These are phyloP conservation scores for Metarhizium brunneum DNA, from an alignment of 2,329 filamentous ascomycete genomes.

Conservation along the genomic window DNA sequence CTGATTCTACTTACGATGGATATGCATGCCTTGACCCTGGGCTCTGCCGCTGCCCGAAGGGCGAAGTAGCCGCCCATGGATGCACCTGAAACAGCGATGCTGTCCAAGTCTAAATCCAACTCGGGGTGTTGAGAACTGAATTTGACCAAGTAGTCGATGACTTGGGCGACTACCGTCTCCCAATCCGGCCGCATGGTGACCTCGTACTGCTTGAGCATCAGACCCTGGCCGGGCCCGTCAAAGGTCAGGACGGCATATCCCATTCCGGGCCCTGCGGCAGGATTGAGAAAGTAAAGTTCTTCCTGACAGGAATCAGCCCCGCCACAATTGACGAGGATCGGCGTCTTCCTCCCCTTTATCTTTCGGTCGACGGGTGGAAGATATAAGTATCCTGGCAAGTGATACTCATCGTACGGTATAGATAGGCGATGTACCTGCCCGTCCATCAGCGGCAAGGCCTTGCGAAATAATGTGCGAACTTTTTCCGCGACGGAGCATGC, in stretches of 20 bases:
- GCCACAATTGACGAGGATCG: slow-evolving; percentile 24
- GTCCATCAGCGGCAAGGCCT: background rate
- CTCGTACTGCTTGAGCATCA: slow-evolving; percentile 20
- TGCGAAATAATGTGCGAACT: background rate
- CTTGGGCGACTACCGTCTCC: slow-evolving; percentile 22
- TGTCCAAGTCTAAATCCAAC: slow-evolving; percentile 23
- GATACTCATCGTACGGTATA: too few relatives aligned
- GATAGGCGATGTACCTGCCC: too few relatives aligned
- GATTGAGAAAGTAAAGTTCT: slow-evolving; percentile 27
- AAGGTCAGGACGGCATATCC: slow-evolving; percentile 36
- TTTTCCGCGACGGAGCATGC: background rate
- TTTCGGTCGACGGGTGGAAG: slow-evolving; percentile 17
- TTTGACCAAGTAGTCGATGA: slow-evolving; percentile 21
- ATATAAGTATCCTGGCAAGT: slow-evolving; percentile 27
- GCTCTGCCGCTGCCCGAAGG: slow-evolving; percentile 30
- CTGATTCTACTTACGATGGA: too few relatives aligned
- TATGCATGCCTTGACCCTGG: slow-evolving; percentile 34
- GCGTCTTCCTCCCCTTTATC: slow-evolving; percentile 17
- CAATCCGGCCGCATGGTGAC: slow-evolving; percentile 26
- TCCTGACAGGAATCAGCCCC: slow-evolving; percentile 30
- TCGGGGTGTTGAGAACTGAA: slow-evolving; percentile 11
- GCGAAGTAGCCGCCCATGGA: slow-evolving; percentile 37
- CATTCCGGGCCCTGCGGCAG: slow-evolving; percentile 13
- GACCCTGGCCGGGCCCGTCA: slow-evolving; percentile 36
- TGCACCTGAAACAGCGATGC: slow-evolving; percentile 27